A percentile compares a stretch with the other conserved stretches of the same genome.
These are phyloP conservation scores for Euphorbia schlechtendalii DNA, from an alignment of 441 rosid species.

Conservation along the genomic window DNA sequence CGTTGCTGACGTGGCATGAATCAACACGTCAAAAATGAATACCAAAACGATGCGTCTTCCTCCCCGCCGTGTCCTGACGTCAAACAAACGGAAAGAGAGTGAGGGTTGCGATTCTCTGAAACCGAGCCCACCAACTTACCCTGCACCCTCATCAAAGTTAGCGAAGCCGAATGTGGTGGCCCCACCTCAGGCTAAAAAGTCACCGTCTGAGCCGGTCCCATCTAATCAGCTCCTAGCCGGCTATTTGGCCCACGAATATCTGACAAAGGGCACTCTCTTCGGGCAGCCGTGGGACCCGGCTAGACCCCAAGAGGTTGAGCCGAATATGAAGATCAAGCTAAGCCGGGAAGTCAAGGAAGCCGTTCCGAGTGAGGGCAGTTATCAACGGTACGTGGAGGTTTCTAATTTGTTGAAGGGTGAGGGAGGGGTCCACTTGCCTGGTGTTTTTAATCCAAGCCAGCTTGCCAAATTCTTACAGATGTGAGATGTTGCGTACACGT, in stretches of 20 bases:
- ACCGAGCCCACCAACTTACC: conserved; percentile 13
- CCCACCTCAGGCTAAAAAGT: conserved; percentile 11
- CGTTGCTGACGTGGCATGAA: conserved; percentile 69
- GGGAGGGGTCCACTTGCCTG: conserved; percentile 57
- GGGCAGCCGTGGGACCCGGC: conserved; percentile 47
- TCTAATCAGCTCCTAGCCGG: conserved; percentile 56
- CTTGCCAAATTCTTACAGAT: conserved; percentile 50
- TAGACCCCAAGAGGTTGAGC: conserved; percentile 23
- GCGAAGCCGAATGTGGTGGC: conserved; percentile 14
- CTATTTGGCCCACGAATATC: conserved; percentile 65
- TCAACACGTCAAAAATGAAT: conserved; percentile 32
- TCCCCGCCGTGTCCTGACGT: conserved; percentile 64
- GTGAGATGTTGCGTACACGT: conserved; percentile 33
- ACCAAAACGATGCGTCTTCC: conserved; percentile 97
- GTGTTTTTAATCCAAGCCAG: conserved; percentile 76
- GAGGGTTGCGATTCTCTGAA: conserved; percentile 31
- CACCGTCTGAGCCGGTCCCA: conserved; percentile 16
- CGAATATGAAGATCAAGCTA: conserved; percentile 17
- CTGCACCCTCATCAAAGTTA: conserved; percentile 14
- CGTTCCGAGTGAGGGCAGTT: conserved; percentile 28
- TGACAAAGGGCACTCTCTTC: conserved; percentile 54
- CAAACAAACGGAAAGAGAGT: conserved; percentile 58
- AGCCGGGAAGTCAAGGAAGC: conserved; percentile 21
- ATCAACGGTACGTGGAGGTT: conserved; percentile 48
- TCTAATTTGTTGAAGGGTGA: conserved; percentile 46